Percentiles rank a stretch among this genome's conserved stretches.
These are phyloP conservation scores for Linderniella brevidens DNA, from an alignment of 257 asterid species.

Conservation along the genomic window DNA sequence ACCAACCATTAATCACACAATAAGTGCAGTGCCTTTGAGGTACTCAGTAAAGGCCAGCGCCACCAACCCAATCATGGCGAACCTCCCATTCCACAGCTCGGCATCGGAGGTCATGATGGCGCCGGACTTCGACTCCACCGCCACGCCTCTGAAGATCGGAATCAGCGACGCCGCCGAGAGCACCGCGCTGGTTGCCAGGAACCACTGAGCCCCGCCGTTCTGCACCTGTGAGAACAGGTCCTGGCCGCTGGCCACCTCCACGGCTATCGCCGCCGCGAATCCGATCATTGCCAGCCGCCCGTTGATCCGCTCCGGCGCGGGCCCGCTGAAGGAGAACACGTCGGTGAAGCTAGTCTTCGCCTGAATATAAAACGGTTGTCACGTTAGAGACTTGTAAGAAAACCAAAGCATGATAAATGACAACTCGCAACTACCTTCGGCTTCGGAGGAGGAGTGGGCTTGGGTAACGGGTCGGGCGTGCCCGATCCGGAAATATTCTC, in stretches of 20 bases:
- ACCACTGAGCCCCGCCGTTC: conserved; percentile 47
- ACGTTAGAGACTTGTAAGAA: not conserved
- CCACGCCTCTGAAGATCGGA: conserved; percentile 44
- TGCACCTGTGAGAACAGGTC: conserved; percentile 37
- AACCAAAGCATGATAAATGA: not conserved
- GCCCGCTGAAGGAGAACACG: conserved; percentile 57
- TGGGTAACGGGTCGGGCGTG: not conserved
- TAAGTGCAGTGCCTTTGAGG: conserved; percentile 42
- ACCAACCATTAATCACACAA: no score
- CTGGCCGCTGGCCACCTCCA: conserved; percentile 44
- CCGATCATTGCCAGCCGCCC: conserved; percentile 82
- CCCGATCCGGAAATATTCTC: not conserved
- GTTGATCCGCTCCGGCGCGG: conserved; percentile 73
- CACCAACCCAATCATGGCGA: conserved; percentile 75
- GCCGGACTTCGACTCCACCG: conserved; percentile 30
- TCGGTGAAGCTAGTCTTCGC: conserved; percentile 31
- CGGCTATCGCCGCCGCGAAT: conserved; percentile 59
- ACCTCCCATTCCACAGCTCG: conserved; percentile 66
- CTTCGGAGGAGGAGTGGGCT: not conserved
- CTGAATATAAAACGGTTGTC: not conserved
- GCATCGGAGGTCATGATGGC: conserved; percentile 46
- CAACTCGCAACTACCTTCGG: not conserved
- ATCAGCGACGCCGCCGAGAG: conserved; percentile 48
- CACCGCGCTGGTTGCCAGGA: conserved; percentile 30
- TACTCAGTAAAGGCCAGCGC: conserved; percentile 72